These are phyloP conservation scores for Acephala macrosclerotiorum DNA, from an alignment of 2,329 filamentous ascomycete species.

Conservation along the genomic window DNA sequence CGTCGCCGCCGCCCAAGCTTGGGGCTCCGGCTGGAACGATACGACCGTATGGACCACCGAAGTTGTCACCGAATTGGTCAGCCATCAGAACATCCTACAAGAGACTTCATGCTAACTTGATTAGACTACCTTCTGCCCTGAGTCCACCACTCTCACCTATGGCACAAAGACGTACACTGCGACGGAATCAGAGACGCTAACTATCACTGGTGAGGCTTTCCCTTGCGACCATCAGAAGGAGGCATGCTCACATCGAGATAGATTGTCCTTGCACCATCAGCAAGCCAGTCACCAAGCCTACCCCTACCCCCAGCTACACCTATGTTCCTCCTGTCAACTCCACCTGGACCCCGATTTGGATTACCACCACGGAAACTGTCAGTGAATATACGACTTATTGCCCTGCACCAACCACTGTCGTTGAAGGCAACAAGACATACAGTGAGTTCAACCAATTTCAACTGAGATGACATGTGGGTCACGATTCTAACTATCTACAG, in stretches of 20 bases:
- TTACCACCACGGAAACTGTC: constrained; percentile 51
- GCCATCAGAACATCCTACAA: constrained; percentile 51
- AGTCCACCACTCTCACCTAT: constrained; percentile 50
- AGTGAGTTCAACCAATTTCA: not conserved
- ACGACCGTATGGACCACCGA: constrained; percentile 44
- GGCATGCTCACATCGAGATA: constrained; percentile 52
- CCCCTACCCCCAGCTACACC: constrained; percentile 7
- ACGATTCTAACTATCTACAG: not conserved
- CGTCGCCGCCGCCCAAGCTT: constrained; percentile 36
- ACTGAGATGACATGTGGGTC: not conserved
- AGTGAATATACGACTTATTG: constrained; percentile 52
- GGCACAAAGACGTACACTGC: constrained; percentile 60
- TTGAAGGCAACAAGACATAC: not conserved
- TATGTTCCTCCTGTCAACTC: constrained; percentile 11
- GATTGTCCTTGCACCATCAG: constrained; percentile 57
- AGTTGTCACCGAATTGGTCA: too few species aligned
- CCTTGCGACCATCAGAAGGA: constrained; percentile 38
- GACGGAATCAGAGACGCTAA: constrained; percentile 60
- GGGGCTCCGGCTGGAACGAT: constrained; percentile 11
- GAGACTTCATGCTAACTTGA: constrained; percentile 58
- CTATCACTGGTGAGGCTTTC: constrained; percentile 50
- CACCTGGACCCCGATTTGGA: constrained; percentile 42
- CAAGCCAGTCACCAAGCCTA: constrained; percentile 17
- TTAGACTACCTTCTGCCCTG: constrained; percentile 58
- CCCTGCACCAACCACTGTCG: constrained; percentile 16